phyloP scores from a whole-genome alignment of 345 rosid species.

The Salix arbutifolia region DNA sequence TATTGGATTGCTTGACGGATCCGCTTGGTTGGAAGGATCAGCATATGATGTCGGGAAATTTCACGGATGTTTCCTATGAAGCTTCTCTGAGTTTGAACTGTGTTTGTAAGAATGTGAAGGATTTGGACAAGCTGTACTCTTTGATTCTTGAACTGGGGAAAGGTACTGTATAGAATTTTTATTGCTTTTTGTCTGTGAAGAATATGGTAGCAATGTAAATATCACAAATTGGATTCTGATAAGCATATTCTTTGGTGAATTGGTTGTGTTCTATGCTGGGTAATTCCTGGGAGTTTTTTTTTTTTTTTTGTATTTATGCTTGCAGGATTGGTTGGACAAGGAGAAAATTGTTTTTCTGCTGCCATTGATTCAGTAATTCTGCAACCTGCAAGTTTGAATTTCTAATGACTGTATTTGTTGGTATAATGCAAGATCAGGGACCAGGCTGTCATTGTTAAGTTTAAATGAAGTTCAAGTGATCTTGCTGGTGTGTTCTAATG shows the following conservation, averaged over 20 bases:
- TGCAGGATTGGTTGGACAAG: conserved; percentile 61
- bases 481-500: background rate
- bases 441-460: background rate
- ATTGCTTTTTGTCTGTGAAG: background rate
- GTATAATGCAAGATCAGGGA: background rate
- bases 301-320: conserved; percentile 12
- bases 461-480: conserved; percentile 1
- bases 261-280: background rate
- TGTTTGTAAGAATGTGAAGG: conserved; percentile 52
- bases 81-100: conserved; percentile 21
- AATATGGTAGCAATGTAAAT: background rate
- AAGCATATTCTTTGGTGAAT: background rate
- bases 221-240: background rate
- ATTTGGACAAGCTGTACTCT: conserved; percentile 50
- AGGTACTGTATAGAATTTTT: conserved; percentile 32
- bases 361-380: conserved; percentile 77
- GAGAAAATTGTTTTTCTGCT: conserved; percentile 57
- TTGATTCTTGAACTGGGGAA: conserved; percentile 62
- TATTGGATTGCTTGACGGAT: conserved; percentile 85
- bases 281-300: background rate
- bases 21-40: conserved; percentile 77
- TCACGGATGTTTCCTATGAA: conserved; percentile 21
- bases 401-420: background rate
- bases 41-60: conserved; percentile 20
- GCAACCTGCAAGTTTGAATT: conserved; percentile 6